A percentile compares a stretch with the other conserved stretches of the same genome.
Conservation (phyloP, 75 land plant genomes). For the Isoetes taiwanensis region DNA sequence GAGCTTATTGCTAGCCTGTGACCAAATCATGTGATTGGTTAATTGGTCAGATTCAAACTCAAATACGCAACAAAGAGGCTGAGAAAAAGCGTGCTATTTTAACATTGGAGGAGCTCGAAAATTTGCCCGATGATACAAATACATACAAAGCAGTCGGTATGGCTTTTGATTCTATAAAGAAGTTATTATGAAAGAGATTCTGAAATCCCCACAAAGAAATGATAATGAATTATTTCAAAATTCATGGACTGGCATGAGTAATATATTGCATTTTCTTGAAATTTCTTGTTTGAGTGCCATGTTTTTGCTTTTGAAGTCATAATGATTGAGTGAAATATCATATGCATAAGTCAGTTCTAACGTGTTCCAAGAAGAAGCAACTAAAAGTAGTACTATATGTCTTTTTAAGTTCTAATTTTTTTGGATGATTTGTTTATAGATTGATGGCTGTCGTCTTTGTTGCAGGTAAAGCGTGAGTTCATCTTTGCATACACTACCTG, state of each 20-base stretch:
- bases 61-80: conserved; percentile 49
- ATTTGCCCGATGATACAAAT: conserved; percentile 63
- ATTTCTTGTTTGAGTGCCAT: neutral
- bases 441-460: neutral
- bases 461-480: conserved; percentile 91
- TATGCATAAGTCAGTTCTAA: no score
- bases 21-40: no score
- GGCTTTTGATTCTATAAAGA: neutral
- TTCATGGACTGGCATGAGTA: neutral
- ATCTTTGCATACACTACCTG: neutral
- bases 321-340: no score
- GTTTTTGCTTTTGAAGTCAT: neutral
- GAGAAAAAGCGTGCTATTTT: conserved; percentile 74
- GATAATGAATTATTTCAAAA: neutral
- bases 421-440: neutral
- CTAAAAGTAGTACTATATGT: conserved; percentile 1
- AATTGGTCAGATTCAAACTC: conserved; percentile 53
- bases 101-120: conserved; percentile 52
- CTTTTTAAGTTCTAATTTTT: neutral
- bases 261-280: neutral
- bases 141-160: conserved; percentile 90
- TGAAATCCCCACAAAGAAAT: neutral
- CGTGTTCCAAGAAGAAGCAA: no score
- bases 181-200: neutral
- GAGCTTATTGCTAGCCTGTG: no score